phyloP scores from a whole-genome alignment of 768 basidiomycete genomes.

The Phanerodontia chrysosporium region DNA sequence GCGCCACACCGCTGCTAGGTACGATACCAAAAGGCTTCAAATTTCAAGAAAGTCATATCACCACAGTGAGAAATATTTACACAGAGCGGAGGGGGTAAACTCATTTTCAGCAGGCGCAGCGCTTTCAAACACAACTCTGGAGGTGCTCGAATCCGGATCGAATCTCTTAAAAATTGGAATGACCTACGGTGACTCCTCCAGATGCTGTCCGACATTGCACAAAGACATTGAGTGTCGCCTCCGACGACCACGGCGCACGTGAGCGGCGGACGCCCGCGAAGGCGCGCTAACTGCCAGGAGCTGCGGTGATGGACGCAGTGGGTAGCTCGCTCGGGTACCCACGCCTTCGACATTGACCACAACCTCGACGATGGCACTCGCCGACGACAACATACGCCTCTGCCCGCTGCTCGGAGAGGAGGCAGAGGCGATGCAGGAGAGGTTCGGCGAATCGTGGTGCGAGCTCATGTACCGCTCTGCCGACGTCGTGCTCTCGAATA shows the following conservation, averaged over 20 bases:
- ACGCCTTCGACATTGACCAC: not conserved
- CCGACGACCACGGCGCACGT: not conserved
- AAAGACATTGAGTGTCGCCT: not conserved
- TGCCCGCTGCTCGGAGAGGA: not conserved
- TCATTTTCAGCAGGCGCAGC: no score
- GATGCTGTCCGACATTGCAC: not conserved
- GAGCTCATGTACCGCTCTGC: conserved; percentile 5
- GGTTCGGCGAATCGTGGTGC: conserved; percentile 1
- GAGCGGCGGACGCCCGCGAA: not conserved
- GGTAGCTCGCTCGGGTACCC: not conserved
- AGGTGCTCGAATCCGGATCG: no score
- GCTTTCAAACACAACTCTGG: no score
- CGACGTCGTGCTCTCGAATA: conserved; percentile 1
- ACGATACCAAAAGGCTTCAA: no score
- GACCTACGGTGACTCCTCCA: no score
- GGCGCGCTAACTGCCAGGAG: not conserved
- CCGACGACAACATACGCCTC: not conserved
- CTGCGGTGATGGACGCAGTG: not conserved
- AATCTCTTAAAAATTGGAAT: no score
- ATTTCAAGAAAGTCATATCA: no score
- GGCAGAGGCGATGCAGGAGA: not conserved
- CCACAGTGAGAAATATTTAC: no score
- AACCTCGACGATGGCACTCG: not conserved
- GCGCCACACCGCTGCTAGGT: no score
- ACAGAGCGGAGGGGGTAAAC: no score